Percentiles rank a stretch among this genome's conserved stretches.
Conservation (phyloP, 805 yeast genomes). For the Yamadazyma sp. region DNA sequence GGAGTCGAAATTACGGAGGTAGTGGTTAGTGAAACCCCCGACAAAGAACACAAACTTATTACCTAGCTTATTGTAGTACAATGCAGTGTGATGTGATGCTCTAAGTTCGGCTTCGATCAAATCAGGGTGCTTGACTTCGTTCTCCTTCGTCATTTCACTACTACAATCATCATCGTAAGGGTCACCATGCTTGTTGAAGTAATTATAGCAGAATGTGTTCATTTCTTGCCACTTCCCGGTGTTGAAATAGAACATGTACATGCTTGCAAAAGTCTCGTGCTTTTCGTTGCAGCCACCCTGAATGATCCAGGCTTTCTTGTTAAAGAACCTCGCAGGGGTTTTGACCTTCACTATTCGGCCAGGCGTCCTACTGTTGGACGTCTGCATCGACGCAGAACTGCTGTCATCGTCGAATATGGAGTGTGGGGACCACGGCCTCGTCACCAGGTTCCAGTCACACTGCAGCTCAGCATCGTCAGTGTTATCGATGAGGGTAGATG, state of each 20-base stretch:
- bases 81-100: conserved; percentile 41
- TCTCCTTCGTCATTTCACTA: conserved; percentile 21
- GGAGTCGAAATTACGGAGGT: conserved; percentile 31
- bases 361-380: conserved; percentile 12
- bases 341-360: conserved; percentile 5
- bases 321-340: conserved; percentile 21
- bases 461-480: conserved; percentile 18
- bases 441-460: conserved; percentile 19
- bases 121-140: conserved; percentile 26
- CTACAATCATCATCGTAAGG: conserved; percentile 33
- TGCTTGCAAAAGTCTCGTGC: conserved; percentile 30
- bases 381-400: conserved; percentile 14
- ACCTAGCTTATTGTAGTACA: conserved; percentile 32
- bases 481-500: conserved; percentile 29
- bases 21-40: conserved; percentile 42
- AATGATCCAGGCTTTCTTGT: conserved; percentile 30
- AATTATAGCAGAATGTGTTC: conserved; percentile 36
- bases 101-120: conserved; percentile 41
- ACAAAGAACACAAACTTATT: conserved; percentile 35
- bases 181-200: conserved; percentile 24
- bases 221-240: conserved; percentile 35
- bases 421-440: conserved; percentile 14
- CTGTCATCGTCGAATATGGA: conserved; percentile 15
- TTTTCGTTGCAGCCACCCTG: conserved; percentile 43
- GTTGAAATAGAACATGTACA: conserved; percentile 32